Base-by-base conservation (phyloP, 306 rosid genomes). In the Quercus ilex region DNA sequence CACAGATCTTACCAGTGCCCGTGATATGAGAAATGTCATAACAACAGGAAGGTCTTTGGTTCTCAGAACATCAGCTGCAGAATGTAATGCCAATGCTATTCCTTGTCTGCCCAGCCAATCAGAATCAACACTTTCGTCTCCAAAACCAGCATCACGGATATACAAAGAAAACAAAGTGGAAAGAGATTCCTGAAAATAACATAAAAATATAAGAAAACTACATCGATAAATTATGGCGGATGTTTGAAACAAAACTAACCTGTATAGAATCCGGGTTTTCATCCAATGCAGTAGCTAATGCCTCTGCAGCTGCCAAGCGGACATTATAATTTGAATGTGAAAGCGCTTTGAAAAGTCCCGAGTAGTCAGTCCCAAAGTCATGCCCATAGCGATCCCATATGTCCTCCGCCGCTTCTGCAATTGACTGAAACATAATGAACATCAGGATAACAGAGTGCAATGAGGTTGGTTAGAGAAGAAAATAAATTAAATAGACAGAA, bases 51-150 rank as follows among this genome's bases (percentile, higher is more conserved):
- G 92, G 86, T 95, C 99, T 83, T 91, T 95, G 15, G 97, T 91
- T 79, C 96, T 89, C 89, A 95, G 80, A 52, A 95, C 96, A 85
- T 95, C 99, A 74, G 99, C 98, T 64, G 98, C 89, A 71, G 97
- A 86, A 79, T 90, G 90, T 76, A 93, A 82, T 38, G 99, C 92
- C 71, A 93, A 85, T 58, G 98, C 98, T 80, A 95, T 88, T 80
- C 99, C 99, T 91, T 95, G 99, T 79, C 99, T 82, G 58, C 99
- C 94, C 76, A 95, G 83, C 99, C 99, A 95, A 82, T 90, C 89
- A 80, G 91, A 91, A 85, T 93, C 98, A 82, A 91, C 74, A 81
- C 77, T 84, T 85, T 80, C 87, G 83, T 80, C 93, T 33, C 87
- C 87, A 77, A 80, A 69, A 84, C 91, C 88, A 77, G 88, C 83